Evolutionary conservation across 306 rosid species (phyloP).

Genomic region (Sicyos baderoa): DNA sequence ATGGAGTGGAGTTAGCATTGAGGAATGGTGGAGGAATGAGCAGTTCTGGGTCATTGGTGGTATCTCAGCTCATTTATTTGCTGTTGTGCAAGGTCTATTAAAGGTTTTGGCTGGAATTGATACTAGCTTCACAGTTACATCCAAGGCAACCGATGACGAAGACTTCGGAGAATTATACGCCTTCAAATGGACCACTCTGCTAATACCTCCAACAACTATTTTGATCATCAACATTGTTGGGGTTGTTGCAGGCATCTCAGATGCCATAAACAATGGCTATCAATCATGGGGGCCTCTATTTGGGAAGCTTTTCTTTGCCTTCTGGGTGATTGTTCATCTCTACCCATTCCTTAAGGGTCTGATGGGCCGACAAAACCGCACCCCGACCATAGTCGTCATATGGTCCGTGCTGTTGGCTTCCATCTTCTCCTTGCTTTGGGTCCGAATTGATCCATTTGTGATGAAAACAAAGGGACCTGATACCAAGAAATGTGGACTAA

Average conservation of each 20-base stretch:
- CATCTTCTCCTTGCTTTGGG: constrained; percentile 92
- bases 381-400: constrained; percentile 90
- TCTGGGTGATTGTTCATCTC: constrained; percentile 95
- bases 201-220: constrained; percentile 89
- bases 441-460: constrained; percentile 86
- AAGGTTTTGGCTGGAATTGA: constrained; percentile 89
- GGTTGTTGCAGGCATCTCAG: constrained; percentile 90
- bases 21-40: constrained; percentile 99
- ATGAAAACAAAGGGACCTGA: constrained; percentile 84
- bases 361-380: constrained; percentile 93
- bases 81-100: constrained; percentile 84
- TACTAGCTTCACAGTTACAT: constrained; percentile 81
- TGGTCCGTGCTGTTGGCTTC: constrained; percentile 96
- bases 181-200: constrained; percentile 84
- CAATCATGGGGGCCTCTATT: constrained; percentile 95
- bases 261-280: constrained; percentile 89
- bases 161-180: constrained; percentile 78
- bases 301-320: constrained; percentile 92
- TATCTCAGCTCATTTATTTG: constrained; percentile 81
- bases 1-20: constrained; percentile 98
- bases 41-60: constrained; percentile 99
- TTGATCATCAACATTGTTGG: constrained; percentile 84
- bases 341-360: constrained; percentile 96
- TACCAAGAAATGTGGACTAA: constrained; percentile 74
- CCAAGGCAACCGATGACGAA: constrained; percentile 86